Base-by-base conservation (phyloP, 2,329 filamentous ascomycete species). In the Geoglossum cookeanum region DNA sequence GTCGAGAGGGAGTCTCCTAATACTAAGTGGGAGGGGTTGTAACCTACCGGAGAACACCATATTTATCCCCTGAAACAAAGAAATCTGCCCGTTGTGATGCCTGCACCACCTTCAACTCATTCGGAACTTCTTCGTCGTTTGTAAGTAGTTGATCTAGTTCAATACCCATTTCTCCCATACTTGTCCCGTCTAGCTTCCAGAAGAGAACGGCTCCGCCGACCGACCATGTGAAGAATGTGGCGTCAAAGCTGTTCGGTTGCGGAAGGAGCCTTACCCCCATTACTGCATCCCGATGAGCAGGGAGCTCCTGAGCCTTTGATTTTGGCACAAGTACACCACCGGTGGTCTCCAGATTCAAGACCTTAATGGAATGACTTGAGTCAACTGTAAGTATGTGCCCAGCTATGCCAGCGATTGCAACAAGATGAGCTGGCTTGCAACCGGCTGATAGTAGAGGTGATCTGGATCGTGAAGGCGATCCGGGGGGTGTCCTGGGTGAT, bases 201-300 rank as follows among this genome's bases (percentile, higher is more conserved):
- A 94, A 85, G 29, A 87, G 79, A 55, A 97, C 78, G 15, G 78
- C 81, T 4, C 92, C 92, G 55, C 83, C 82, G 27, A 78, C 80
- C 1, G 91, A 90, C 87, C 90, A 98, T 0, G 90, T 96, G 61
- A 90, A 83, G 65, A 97, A 96, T 7, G 83, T 78, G 0, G 87
- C 83, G 27, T 78, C 74, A 29, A 80, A 70, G 3, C 73, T 67
- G 59, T 86, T 85, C 0, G 79, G 75, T 27, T 72, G 72, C 2
- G 75, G 68, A 3, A 96, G 70, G 0, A 81, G 69, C 56, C 82
- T 78, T 0, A 96, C 82, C 13, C 92, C 92, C 47, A 89, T 69
- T 3, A 83, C 76, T 27, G 78, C 70, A 59, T 78, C 76, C 51
- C 74, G 72, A 64, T 83, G 80, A 15, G 78, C 79, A 3, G 76